Evolutionary conservation across 1,284 basidiomycete species (phyloP), one percentile per base, ranked within the genome.

Genomic region (Anthracocystis setariae): DNA sequence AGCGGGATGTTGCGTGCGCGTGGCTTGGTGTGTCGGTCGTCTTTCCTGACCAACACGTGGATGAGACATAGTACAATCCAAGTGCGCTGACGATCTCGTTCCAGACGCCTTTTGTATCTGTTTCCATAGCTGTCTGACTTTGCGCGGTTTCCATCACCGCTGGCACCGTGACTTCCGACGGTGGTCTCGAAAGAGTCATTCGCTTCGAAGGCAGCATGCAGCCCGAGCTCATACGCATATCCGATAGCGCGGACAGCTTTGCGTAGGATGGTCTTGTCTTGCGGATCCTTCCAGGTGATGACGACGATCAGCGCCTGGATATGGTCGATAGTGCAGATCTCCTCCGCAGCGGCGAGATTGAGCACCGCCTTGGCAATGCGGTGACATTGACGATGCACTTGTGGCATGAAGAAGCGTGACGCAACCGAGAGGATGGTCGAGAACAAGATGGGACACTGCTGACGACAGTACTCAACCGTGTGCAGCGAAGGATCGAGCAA

Each of bases 281-380:
- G 74, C 5, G 83, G 74, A 42, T 82, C 91, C 83, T 88, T 90
- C 92, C 92, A 93, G 80, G 93, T 93, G 35, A 90, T 91, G 57
- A 92, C 85, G 73, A 91, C 90, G 8, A 90, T 89, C 81, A 92
- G 90, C 25, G 91, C 90, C 82, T 93, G 92, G 3, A 91, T 88
- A 18, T 92, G 88, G 80, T 92, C 92, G 43, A 93, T 88, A 55
- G 88, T 86, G 79, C 91, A 91, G 86, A 88, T 89, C 23, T 86
- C 86, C 66, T 92, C 90, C 13, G 88, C 86, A 76, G 92, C 93
- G 2, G 91, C 90, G n/a, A 90, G 85, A 8, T 89, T 88, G 74
- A 90, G 53, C 12, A 74, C 25, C 87, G 52, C 89, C 64, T 90
- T 87, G 21, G 88, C 89, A 24, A 91, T 86, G 68, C 87, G 88